Conservation (phyloP, 257 asterid species). For the Pogostemon cablin region DNA sequence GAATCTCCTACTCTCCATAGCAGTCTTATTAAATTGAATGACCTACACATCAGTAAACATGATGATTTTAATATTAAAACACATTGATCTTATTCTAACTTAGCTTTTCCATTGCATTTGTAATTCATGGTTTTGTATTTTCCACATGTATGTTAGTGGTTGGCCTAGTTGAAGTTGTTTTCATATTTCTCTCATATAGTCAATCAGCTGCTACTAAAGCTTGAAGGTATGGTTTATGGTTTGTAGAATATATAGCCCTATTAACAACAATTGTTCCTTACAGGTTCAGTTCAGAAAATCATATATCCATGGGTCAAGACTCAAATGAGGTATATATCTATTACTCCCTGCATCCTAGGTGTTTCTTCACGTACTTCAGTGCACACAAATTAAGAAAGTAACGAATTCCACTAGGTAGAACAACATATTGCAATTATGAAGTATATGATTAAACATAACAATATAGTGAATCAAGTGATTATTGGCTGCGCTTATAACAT, state of each 20-base stretch:
- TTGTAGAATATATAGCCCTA: background rate
- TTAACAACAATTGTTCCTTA: background rate
- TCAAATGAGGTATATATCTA: background rate
- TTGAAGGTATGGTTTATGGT: background rate
- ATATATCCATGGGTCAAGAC: background rate
- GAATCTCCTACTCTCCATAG: background rate
- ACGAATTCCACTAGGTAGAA: background rate
- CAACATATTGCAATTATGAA: background rate
- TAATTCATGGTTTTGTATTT: background rate
- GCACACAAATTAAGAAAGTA: background rate
- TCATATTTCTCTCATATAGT: background rate
- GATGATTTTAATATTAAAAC: background rate
- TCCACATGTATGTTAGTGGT: slow-evolving; percentile 10
- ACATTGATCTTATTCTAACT: background rate
- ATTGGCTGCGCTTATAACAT: slow-evolving; percentile 1
- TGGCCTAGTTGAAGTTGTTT: slow-evolving; percentile 1
- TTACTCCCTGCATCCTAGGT: background rate
- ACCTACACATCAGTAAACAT: background rate
- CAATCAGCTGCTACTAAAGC: background rate
- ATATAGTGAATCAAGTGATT: background rate
- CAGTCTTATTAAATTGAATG: slow-evolving; percentile 1
- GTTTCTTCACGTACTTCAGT: background rate
- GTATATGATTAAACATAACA: background rate
- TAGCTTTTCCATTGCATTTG: background rate
- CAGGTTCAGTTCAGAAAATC: slow-evolving; percentile 13